Conservation (phyloP, 75 land plant species). For the Ceratopteris richardii region DNA sequence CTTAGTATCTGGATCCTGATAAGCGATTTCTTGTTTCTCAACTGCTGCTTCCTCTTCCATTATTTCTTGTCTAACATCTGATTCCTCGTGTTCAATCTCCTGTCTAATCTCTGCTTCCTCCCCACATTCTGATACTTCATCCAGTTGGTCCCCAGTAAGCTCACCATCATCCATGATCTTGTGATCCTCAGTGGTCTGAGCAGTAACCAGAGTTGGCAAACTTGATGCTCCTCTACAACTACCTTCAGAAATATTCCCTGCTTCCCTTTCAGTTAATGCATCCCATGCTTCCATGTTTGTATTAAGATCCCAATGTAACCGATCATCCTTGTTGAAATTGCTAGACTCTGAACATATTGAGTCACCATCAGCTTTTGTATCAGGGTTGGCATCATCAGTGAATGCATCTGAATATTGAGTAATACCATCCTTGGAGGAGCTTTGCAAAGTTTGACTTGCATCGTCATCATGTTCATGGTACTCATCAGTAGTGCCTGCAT, state of each 20-base stretch:
- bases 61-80: background rate
- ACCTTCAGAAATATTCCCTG: background rate
- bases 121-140: conserved; percentile 1
- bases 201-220: background rate
- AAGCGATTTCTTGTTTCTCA: too few species aligned
- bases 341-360: background rate
- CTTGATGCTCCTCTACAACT: background rate
- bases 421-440: too few species aligned
- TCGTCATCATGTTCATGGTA: too few species aligned
- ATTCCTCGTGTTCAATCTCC: background rate
- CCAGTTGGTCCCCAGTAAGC: background rate
- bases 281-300: conserved; percentile 38
- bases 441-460: too few species aligned
- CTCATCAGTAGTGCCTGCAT: too few species aligned
- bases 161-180: background rate
- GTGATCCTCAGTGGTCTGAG: background rate
- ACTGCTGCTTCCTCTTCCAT: background rate
- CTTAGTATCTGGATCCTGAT: too few species aligned
- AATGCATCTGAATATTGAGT: too few species aligned
- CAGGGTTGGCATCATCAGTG: background rate
- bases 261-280: conserved; percentile 10
- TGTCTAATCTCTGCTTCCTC: background rate
- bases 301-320: conserved; percentile 40
- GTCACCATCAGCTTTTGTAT: background rate
- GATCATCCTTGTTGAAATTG: conserved; percentile 17